Conservation (phyloP, 768 basidiomycete genomes). For the Candolleomyces efflorescens region DNA sequence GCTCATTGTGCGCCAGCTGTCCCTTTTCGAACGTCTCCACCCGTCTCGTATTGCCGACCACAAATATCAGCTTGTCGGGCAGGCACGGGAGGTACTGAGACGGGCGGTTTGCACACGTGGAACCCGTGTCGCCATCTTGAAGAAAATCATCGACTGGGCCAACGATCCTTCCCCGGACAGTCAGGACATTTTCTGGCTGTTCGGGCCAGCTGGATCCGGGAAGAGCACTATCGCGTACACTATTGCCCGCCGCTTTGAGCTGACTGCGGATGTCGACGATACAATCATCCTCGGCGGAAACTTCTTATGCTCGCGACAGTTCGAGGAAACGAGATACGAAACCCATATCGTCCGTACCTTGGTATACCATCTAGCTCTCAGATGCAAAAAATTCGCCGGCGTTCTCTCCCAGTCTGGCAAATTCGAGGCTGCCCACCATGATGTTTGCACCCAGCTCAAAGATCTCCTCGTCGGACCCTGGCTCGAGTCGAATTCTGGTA, state of each 20-base stretch:
- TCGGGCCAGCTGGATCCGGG: constrained; percentile 16
- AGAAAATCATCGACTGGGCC: constrained; percentile 20
- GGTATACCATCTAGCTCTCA: constrained; percentile 19
- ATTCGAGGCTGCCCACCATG: constrained; percentile 9
- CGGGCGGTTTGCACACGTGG: constrained; percentile 19
- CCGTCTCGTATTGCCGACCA: constrained; percentile 12
- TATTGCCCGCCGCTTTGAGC: constrained; percentile 14
- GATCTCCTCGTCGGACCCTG: constrained; percentile 14
- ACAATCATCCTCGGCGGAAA: constrained; percentile 17
- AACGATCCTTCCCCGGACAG: constrained; percentile 13
- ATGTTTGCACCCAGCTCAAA: constrained; percentile 8
- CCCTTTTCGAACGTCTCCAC: constrained; percentile 8
- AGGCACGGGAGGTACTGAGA: constrained; percentile 7
- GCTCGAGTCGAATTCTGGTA: constrained; percentile 2
- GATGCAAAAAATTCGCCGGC: constrained; percentile 16
- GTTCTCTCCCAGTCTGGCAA: constrained; percentile 9
- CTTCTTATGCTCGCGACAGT: constrained; percentile 26
- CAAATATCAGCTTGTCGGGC: constrained; percentile 4
- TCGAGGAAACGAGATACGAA: constrained; percentile 13
- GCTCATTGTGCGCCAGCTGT: constrained; percentile 7
- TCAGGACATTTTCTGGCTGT: constrained; percentile 16
- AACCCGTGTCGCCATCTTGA: constrained; percentile 20
- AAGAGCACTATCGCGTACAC: constrained; percentile 26
- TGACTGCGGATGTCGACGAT: constrained; percentile 1
- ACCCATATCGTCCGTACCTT: constrained; percentile 19